Evolutionary conservation across 352 stramenopile genomes (phyloP).

Genomic region (Phytophthora pistaciae): DNA sequence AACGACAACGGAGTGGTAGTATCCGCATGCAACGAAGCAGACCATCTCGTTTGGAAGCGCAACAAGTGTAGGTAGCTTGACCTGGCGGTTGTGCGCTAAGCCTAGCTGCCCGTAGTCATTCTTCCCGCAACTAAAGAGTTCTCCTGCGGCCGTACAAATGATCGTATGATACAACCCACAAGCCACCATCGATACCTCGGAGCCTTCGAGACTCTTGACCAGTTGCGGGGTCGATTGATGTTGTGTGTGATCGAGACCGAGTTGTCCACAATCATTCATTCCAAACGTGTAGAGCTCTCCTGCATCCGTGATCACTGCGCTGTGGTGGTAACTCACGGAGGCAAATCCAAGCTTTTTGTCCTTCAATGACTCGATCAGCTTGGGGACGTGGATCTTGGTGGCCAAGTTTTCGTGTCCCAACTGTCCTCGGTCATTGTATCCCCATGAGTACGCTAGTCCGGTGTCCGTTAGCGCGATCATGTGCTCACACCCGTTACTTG

Average conservation of each 20-base stretch:
- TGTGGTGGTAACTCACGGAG: constrained; percentile 90
- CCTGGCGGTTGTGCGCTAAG: constrained; percentile 76
- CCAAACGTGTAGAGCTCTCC: constrained; percentile 90
- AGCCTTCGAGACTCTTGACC: constrained; percentile 79
- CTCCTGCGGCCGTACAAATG: constrained; percentile 71
- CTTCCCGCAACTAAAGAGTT: constrained; percentile 86
- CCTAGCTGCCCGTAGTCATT: constrained; percentile 91
- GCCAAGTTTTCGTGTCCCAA: constrained; percentile 87
- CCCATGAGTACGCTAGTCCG: constrained; percentile 87
- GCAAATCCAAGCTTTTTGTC: constrained; percentile 85
- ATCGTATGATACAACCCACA: constrained; percentile 90
- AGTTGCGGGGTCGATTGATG: constrained; percentile 76
- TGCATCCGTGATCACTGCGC: constrained; percentile 73
- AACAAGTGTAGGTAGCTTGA: constrained; percentile 76
- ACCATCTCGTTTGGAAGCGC: constrained; percentile 74
- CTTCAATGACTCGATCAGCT: constrained; percentile 86
- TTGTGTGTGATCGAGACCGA: constrained; percentile 85
- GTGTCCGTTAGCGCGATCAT: constrained; percentile 88
- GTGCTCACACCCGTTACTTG: constrained; percentile 91
- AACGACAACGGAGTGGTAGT: constrained; percentile 88
- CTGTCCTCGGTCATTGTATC: constrained; percentile 90
- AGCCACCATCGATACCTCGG: constrained; percentile 79
- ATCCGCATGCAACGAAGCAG: constrained; percentile 86
- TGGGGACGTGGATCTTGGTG: constrained; percentile 87
- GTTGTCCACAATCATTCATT: constrained; percentile 91